Base-by-base conservation (phyloP, 768 basidiomycete species). In the Boletus patriciae region DNA sequence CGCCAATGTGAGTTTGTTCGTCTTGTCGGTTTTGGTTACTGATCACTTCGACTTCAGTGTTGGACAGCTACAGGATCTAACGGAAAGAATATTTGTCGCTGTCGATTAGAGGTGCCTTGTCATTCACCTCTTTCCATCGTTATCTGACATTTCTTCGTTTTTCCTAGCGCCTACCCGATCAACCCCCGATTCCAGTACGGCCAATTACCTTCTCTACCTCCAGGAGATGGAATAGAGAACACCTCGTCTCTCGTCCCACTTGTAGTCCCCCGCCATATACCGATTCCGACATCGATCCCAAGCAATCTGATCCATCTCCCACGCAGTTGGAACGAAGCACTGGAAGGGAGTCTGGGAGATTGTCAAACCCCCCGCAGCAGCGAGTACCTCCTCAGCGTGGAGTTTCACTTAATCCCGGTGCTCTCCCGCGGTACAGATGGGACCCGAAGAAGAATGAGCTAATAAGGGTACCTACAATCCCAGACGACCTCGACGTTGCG, bases 111-210 rank as follows among this genome's bases (percentile, higher is more conserved):
- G 66, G 70, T 69, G 15, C 29, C 0, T 29, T 23, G 3, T 21
- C 11, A 8, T 46, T 9, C 19, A 6, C 11, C 2, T 29, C 8
- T n/a, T n/a, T 9, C 31, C 6, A 19, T 11, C 15, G 2, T 47
- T 36, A 10, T 37, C 21, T 57, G 25, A 58, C 10, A 3, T 18
- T 23, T 41, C 10, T 52, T 34, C 15, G 16, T 29, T 13, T 54
- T 23, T 29, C 50, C 16, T 31, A 70, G 69, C 70, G 69, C 13
- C 29, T 70, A 25, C 66, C 68, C 29, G 58, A 33, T 23, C 69
- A 70, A 31, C 69, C 70, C 3, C 64, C 57, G 3, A 33, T 70
- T 33, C 68, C 62, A 11, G 13, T 49, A 10, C 63, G 61, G 15
- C 46, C 25, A 8, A 2, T 50, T 12, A 46, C 52, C 13, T 0